These are phyloP conservation scores for Ilyonectria mors-panacis DNA, from an alignment of 2,329 filamentous ascomycete genomes.

Conservation along the genomic window DNA sequence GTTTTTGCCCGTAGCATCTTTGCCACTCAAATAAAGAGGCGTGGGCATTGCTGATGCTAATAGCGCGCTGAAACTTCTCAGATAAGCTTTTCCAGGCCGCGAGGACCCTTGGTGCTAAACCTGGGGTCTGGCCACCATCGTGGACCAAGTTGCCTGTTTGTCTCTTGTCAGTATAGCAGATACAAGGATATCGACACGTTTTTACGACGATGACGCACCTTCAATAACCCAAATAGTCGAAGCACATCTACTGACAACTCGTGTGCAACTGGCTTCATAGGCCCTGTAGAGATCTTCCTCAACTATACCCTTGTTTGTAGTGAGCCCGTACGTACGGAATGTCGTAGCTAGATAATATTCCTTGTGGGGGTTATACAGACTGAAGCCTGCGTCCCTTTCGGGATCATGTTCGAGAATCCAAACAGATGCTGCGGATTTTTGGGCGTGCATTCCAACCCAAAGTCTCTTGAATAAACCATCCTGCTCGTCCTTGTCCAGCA, in stretches of 20 bases:
- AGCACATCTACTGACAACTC: neutral
- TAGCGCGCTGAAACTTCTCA: neutral
- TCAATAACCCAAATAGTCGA: neutral
- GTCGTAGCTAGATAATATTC: neutral
- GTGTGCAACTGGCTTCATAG: neutral
- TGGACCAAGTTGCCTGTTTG: neutral
- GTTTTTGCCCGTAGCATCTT: neutral
- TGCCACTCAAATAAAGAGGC: neutral
- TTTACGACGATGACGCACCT: neutral
- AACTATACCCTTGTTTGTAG: neutral
- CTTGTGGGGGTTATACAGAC: neutral
- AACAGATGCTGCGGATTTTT: neutral
- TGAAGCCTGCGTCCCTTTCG: neutral
- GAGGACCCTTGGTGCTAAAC: neutral
- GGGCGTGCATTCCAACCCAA: slow-evolving; percentile 1
- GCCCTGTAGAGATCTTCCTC: neutral
- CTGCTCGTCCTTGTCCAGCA: neutral
- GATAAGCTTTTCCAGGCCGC: neutral
- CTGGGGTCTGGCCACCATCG: neutral
- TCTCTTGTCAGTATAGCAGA: neutral
- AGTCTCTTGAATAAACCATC: neutral
- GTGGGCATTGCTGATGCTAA: neutral
- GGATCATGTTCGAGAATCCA: neutral
- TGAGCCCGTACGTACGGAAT: neutral
- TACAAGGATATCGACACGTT: neutral